phyloP scores from a whole-genome alignment of 225 moss, liverwort and hornwort species.

The Antitrichia curtipendula region DNA sequence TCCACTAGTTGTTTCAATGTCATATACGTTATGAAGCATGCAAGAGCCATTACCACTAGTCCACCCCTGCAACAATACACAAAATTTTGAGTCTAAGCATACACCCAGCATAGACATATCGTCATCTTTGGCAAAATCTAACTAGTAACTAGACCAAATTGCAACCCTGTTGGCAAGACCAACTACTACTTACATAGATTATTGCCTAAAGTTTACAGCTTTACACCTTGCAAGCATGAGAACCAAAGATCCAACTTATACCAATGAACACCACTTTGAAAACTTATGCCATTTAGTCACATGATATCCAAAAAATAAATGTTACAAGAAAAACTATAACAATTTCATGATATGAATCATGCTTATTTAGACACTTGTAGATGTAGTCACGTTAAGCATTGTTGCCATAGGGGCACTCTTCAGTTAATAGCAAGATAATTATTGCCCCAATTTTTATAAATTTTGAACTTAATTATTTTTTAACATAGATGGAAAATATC shows the following conservation, averaged over 20 bases:
- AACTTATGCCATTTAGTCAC: neutral
- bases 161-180: neutral
- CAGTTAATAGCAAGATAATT: no score
- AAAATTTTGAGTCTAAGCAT: no score
- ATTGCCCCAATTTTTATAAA: neutral
- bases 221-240: neutral
- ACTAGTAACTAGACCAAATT: neutral
- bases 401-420: neutral
- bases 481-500: neutral
- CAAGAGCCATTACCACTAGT: neutral
- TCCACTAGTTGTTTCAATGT: neutral
- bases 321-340: neutral
- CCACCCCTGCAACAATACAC: neutral
- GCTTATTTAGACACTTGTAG: neutral
- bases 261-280: neutral
- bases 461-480: neutral
- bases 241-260: no score
- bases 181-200: neutral
- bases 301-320: neutral
- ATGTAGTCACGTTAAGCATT: neutral
- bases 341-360: neutral
- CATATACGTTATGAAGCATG: neutral
- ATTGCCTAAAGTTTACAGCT: neutral
- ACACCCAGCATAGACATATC: no score
- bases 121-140: no score